phyloP scores from a whole-genome alignment of 202 grass and related monocot genomes.

The Saccharum hybrid region DNA sequence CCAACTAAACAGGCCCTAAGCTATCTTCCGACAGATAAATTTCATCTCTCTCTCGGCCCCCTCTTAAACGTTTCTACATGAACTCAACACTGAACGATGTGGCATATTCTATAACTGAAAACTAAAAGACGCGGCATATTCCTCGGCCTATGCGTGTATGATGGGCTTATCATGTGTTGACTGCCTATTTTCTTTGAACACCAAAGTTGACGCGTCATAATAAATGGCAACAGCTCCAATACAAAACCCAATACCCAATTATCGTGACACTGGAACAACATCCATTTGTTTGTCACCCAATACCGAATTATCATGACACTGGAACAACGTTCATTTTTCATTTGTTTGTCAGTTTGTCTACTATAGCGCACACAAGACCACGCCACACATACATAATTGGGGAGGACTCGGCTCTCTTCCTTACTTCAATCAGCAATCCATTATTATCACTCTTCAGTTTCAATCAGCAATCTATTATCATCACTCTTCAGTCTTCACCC shows the following conservation, averaged over 20 bases:
- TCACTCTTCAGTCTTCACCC: neutral
- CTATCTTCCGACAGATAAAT: neutral
- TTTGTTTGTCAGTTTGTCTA: neutral
- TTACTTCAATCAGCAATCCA: neutral
- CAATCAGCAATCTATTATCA: neutral
- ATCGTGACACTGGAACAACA: no score
- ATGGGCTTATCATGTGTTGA: neutral
- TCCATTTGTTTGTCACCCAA: neutral
- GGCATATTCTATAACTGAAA: slow-evolving; percentile 5
- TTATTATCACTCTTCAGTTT: neutral
- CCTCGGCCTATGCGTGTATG: neutral
- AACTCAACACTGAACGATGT: neutral
- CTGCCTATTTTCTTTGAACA: neutral
- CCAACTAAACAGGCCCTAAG: no score
- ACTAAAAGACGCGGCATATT: slow-evolving; percentile 17
- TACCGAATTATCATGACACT: no score
- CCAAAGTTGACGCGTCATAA: neutral
- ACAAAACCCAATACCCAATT: neutral
- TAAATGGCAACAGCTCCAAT: neutral
- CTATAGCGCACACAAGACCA: no score
- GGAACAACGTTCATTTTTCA: no score
- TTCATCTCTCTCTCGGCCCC: neutral
- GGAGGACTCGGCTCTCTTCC: neutral
- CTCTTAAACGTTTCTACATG: neutral
- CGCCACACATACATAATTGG: no score